Evolutionary conservation across 495 filamentous ascomycete species (phyloP).

Genomic region (Parathielavia hyrcaniae): DNA sequence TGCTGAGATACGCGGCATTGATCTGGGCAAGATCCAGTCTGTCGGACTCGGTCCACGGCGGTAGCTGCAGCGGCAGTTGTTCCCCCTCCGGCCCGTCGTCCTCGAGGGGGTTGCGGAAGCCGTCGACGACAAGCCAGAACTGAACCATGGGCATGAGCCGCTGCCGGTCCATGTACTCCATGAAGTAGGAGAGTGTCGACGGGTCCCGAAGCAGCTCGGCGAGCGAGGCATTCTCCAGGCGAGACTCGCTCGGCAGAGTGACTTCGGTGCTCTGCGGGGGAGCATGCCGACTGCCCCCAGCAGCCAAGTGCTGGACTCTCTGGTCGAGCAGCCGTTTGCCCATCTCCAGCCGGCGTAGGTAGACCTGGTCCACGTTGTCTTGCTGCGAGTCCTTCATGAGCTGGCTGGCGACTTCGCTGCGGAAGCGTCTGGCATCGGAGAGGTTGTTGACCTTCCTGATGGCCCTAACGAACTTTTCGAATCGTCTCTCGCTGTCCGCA

Average conservation of each 20-base stretch:
- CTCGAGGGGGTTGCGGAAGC: slow-evolving; percentile 91
- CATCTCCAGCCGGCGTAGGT: slow-evolving; percentile 80
- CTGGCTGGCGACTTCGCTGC: slow-evolving; percentile 89
- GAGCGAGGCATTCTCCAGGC: slow-evolving; percentile 63
- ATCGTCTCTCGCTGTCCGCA: slow-evolving; percentile 77
- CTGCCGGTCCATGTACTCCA: slow-evolving; percentile 98
- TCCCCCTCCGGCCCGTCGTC: slow-evolving; percentile 70
- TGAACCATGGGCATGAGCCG: slow-evolving; percentile 83
- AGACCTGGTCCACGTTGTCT: slow-evolving; percentile 73
- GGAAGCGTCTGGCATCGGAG: slow-evolving; percentile 87
- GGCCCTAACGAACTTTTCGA: slow-evolving; percentile 88
- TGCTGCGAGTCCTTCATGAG: slow-evolving; percentile 76
- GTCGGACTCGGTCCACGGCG: slow-evolving; percentile 77
- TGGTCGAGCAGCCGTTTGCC: slow-evolving; percentile 88
- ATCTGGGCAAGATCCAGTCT: slow-evolving; percentile 83
- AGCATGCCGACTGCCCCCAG: slow-evolving; percentile 50
- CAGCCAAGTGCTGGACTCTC: slow-evolving; percentile 74
- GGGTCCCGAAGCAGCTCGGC: slow-evolving; percentile 80
- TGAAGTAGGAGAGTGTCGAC: slow-evolving; percentile 91
- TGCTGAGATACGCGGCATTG: slow-evolving; percentile 78
- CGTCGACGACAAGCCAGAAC: slow-evolving; percentile 98
- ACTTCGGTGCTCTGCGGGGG: slow-evolving; percentile 21
- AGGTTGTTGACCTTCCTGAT: slow-evolving; percentile 84
- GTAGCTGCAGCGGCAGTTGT: slow-evolving; percentile 52
- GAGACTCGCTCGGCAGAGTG: slow-evolving; percentile 44